Conservation (phyloP, 805 yeast species). For the Kuraishia cidri region DNA sequence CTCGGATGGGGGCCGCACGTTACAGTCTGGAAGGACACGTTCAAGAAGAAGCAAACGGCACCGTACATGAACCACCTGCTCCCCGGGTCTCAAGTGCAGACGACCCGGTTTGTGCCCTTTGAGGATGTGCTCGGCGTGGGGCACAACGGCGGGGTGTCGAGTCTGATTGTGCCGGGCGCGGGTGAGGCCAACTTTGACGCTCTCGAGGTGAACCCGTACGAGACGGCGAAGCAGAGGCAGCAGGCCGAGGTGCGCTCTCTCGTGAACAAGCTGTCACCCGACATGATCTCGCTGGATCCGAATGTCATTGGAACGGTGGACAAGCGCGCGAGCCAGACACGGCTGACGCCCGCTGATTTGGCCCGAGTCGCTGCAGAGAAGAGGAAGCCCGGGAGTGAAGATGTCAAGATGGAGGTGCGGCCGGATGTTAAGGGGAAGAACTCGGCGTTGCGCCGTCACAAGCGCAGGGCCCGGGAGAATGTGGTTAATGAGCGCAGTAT, state of each 20-base stretch:
- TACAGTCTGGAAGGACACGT: slow-evolving; percentile 85
- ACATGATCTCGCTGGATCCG: slow-evolving; percentile 89
- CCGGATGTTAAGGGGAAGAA: slow-evolving; percentile 74
- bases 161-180: slow-evolving; percentile 89
- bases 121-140: slow-evolving; percentile 96
- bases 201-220: slow-evolving; percentile 86
- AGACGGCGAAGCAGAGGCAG: slow-evolving; percentile 87
- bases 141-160: slow-evolving; percentile 67
- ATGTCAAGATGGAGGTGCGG: slow-evolving; percentile 45
- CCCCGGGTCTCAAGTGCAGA: slow-evolving; percentile 67
- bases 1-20: slow-evolving; percentile 97
- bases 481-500: slow-evolving; percentile 80
- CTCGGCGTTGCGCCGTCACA: slow-evolving; percentile 70
- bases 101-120: slow-evolving; percentile 76
- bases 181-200: slow-evolving; percentile 99
- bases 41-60: slow-evolving; percentile 56
- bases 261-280: slow-evolving; percentile 84
- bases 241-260: slow-evolving; percentile 82
- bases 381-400: slow-evolving; percentile 27
- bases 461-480: slow-evolving; percentile 78
- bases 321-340: slow-evolving; percentile 48
- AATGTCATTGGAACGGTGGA: slow-evolving; percentile 79
- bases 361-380: slow-evolving; percentile 27
- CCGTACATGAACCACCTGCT: slow-evolving; percentile 91
- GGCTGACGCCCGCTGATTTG: slow-evolving; percentile 56